phyloP scores from a whole-genome alignment of 2,329 filamentous ascomycete species.

The Aspergillus latus region DNA sequence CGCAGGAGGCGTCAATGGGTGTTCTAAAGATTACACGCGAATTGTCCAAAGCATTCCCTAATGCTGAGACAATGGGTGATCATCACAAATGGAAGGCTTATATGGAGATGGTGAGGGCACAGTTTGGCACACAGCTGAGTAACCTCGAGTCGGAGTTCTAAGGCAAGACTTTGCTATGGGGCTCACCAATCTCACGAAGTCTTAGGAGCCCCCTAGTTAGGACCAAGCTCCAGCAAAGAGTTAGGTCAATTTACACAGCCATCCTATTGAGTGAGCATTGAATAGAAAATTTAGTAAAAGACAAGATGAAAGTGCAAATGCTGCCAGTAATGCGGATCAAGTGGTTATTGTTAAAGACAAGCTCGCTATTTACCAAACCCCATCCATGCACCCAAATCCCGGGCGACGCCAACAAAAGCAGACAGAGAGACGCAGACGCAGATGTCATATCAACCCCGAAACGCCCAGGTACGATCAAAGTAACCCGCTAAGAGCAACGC shows the following conservation, averaged over 20 bases:
- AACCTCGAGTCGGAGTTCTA: constrained; percentile 51
- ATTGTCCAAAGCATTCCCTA: constrained; percentile 61
- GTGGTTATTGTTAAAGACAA: constrained; percentile 5
- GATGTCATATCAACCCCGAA: constrained; percentile 8
- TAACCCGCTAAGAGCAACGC: constrained; percentile 9
- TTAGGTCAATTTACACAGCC: too few species aligned
- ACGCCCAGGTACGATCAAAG: constrained; percentile 15
- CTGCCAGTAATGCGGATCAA: constrained; percentile 2
- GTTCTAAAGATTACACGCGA: constrained; percentile 72
- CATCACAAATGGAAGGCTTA: constrained; percentile 74
- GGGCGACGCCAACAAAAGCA: constrained; percentile 1
- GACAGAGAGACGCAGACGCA: background rate
- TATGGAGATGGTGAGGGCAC: constrained; percentile 84
- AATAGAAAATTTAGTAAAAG: background rate
- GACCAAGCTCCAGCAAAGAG: background rate
- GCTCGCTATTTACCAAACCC: constrained; percentile 11
- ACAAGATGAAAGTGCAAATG: background rate
- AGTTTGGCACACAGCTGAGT: constrained; percentile 67
- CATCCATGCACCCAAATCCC: constrained; percentile 12
- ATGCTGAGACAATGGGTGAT: constrained; percentile 55
- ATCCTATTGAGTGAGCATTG: background rate
- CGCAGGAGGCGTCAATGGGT: constrained; percentile 83
- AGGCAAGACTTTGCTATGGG: background rate
- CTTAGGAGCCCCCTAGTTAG: background rate
- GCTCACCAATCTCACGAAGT: background rate